Conservation (phyloP, 768 basidiomycete species). For the Pleurotus salmoneostramineus region DNA sequence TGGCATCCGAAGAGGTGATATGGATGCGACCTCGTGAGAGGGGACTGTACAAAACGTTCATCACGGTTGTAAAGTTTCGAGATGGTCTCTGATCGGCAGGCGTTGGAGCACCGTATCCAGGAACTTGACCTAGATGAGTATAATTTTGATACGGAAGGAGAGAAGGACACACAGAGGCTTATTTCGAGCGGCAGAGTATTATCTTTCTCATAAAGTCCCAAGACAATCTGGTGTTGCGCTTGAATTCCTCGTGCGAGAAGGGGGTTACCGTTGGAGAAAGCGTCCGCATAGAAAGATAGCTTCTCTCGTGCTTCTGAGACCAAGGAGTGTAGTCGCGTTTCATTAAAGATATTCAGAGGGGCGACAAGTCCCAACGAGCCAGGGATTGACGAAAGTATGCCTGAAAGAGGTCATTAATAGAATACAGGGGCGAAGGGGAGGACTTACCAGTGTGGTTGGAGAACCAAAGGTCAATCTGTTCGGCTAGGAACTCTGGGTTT, state of each 20-base stretch:
- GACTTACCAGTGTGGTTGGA: conserved; percentile 23
- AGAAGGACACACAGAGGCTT: conserved; percentile 20
- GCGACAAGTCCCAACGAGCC: conserved; percentile 24
- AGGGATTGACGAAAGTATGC: conserved; percentile 24
- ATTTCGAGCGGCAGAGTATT: conserved; percentile 22
- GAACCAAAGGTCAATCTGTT: conserved; percentile 23
- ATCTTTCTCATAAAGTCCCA: conserved; percentile 20
- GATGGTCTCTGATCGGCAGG: conserved; percentile 15
- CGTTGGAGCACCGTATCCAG: conserved; percentile 27
- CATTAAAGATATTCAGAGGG: conserved; percentile 21
- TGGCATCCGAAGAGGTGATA: conserved; percentile 37
- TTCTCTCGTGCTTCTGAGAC: conserved; percentile 16
- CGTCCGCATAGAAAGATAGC: conserved; percentile 18
- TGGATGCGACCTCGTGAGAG: conserved; percentile 43
- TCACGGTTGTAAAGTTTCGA: conserved; percentile 26
- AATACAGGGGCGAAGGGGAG: neutral
- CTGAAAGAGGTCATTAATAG: conserved; percentile 7
- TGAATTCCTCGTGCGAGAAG: conserved; percentile 24
- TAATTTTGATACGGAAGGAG: neutral
- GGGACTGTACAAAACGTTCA: conserved; percentile 28
- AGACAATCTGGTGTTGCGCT: conserved; percentile 21
- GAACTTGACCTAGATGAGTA: conserved; percentile 15
- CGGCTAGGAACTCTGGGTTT: conserved; percentile 17
- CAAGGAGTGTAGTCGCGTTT: conserved; percentile 11
- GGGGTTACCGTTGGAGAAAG: conserved; percentile 27